Evolutionary conservation across 768 basidiomycete genomes (phyloP), one percentile per base, ranked within the genome.

Genomic region (Melanogaster broomeanus): DNA sequence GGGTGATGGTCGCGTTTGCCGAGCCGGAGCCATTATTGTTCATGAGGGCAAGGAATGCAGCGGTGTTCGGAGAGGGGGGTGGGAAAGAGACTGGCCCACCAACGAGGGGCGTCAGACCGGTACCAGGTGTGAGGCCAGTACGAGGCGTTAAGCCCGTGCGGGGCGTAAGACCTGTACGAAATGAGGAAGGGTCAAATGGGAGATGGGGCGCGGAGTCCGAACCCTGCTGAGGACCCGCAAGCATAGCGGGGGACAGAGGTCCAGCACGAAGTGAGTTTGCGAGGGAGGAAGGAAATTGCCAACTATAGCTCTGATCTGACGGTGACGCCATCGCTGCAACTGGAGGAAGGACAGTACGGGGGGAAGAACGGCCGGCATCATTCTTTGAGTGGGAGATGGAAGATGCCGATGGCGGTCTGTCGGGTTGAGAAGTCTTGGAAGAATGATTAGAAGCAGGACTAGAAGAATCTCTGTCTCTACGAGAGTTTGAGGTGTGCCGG

Each of bases 191-290:
- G 63, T 93, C 91, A 66, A 92, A 95, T 44, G 70, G 70, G 4
- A 69, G 54, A 42, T 71, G 68, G 41, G 68, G 55, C 21, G 68
- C 62, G n/a, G 63, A 61, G 65, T 61, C 77, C 30, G 70, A 71
- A 45, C 72, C 58, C 42, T 77, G 77, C 66, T 84, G 85, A 4
- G 93, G 95, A 9, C 90, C 96, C 24, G 91, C 84, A 53, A 97
- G 86, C 92, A 98, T 96, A 48, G 96, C 94, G 27, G 96, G 96
- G 6, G 91, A 93, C 48, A 98, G 85, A 1, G 96, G 96, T 4
- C 95, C 96, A 0, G 94, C 82, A 41, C 96, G 85, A 30, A 98
- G 83, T 3, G 92, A 94, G 69, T 88, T 88, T 38, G 77, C 71
- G 43, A 87, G 72, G 38, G 84, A 77, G 13, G 79, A 69, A 37